Conservation (phyloP, 495 filamentous ascomycete genomes). For the Apodospora peruviana region DNA sequence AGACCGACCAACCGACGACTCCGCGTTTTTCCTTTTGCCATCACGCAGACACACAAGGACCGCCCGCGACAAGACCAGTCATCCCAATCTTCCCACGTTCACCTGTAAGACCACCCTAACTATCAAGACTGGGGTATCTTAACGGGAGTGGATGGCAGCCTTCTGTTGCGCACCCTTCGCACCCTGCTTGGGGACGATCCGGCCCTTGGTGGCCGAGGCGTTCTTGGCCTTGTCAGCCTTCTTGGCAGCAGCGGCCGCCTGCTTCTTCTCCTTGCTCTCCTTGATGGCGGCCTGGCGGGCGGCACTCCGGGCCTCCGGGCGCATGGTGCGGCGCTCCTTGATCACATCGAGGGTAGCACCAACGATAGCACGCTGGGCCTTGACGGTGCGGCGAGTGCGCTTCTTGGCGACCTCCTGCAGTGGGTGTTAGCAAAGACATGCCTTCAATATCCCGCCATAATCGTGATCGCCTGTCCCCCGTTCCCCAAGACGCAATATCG, state of each 20-base stretch:
- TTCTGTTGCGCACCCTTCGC: conserved; percentile 86
- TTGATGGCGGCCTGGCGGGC: conserved; percentile 88
- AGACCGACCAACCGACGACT: conserved; percentile 35
- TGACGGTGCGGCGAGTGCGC: conserved; percentile 95
- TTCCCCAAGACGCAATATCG: no score
- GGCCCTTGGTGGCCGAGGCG: conserved; percentile 61
- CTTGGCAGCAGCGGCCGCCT: conserved; percentile 79
- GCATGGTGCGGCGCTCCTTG: conserved; percentile 92
- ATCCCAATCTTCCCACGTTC: conserved; percentile 7
- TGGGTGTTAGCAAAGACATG: conserved; percentile 12
- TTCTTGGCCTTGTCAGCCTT: conserved; percentile 99
- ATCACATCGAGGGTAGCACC: conserved; percentile 98
- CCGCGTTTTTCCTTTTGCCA: conserved; percentile 24
- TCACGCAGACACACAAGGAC: conserved; percentile 22
- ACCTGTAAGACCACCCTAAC: conserved; percentile 2
- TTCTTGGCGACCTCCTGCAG: conserved; percentile 98
- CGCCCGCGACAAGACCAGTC: conserved; percentile 11
- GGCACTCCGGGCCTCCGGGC: conserved; percentile 90
- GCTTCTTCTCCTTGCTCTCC: conserved; percentile 96
- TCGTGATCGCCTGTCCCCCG: background rate
- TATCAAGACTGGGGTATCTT: conserved; percentile 34
- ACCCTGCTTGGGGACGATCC: conserved; percentile 92
- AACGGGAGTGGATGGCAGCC: conserved; percentile 83
- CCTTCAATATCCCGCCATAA: background rate
- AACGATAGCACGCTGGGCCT: conserved; percentile 97